Evolutionary conservation across 768 basidiomycete genomes (phyloP).

Genomic region (Lentinula lateritia): DNA sequence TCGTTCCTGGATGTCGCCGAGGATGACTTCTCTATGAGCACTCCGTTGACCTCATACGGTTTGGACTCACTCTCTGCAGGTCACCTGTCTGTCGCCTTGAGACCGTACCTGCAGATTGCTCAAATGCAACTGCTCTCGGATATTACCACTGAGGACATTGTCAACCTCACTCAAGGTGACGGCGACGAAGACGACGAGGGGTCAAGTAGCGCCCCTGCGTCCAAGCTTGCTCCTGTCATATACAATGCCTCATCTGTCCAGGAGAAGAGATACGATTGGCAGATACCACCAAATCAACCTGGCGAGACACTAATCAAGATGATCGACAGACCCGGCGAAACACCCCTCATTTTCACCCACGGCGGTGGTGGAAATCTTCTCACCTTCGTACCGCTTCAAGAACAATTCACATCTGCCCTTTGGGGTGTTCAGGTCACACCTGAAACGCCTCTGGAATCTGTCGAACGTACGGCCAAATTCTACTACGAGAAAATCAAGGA

Average conservation of each 20-base stretch:
- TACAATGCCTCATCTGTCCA: not conserved
- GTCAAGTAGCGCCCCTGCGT: not conserved
- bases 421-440: conserved; percentile 13
- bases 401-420: conserved; percentile 9
- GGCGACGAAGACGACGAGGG: not conserved
- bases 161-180: not conserved
- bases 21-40: conserved; percentile 19
- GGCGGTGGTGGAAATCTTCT: conserved; percentile 5
- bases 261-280: not conserved
- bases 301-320: conserved; percentile 1
- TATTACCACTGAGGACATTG: conserved; percentile 17
- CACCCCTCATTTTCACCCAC: not conserved
- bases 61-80: conserved; percentile 27
- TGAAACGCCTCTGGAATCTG: conserved; percentile 8
- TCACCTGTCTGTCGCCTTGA: conserved; percentile 18
- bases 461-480: conserved; percentile 6
- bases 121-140: conserved; percentile 25
- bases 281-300: not conserved
- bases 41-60: conserved; percentile 24
- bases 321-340: not conserved
- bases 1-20: conserved; percentile 15
- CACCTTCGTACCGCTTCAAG: conserved; percentile 4
- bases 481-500: conserved; percentile 12
- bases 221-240: not conserved
- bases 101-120: conserved; percentile 14